A percentile compares a stretch with the other conserved stretches of the same genome.
Conservation (phyloP, 2,329 filamentous ascomycete species). For the Colletotrichum sansevieriae region DNA sequence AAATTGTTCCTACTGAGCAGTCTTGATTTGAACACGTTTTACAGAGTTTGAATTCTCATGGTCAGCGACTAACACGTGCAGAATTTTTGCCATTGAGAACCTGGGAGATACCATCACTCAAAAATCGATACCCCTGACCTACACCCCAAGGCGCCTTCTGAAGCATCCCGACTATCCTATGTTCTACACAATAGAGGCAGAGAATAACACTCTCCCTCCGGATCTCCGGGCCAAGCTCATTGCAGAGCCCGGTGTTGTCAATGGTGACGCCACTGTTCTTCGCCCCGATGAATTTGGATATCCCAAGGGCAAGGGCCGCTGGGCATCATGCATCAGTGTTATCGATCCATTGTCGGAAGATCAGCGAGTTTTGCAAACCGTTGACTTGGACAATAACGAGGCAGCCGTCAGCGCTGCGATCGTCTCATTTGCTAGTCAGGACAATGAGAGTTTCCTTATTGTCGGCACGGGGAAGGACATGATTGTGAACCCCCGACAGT, state of each 20-base stretch:
- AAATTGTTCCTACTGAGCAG: constrained; percentile 98
- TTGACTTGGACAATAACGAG: constrained; percentile 91
- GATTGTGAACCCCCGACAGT: constrained; percentile 80
- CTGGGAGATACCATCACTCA: constrained; percentile 88
- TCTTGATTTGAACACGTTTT: constrained; percentile 29
- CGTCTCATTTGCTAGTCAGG: constrained; percentile 88
- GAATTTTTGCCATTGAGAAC: constrained; percentile 93
- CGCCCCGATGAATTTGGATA: constrained; percentile 90
- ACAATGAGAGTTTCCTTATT: constrained; percentile 90
- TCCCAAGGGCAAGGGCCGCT: constrained; percentile 84
- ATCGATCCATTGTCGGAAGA: constrained; percentile 86
- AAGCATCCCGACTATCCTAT: constrained; percentile 89
- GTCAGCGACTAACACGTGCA: constrained; percentile 55
- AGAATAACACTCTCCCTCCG: constrained; percentile 89
- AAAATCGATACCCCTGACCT: constrained; percentile 86
- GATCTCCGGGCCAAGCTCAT: constrained; percentile 82
- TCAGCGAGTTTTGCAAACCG: constrained; percentile 75
- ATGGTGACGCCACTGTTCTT: constrained; percentile 78
- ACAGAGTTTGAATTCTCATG: constrained; percentile 25
- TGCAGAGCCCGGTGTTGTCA: constrained; percentile 76
- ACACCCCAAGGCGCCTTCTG: constrained; percentile 89
- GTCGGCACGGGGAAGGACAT: constrained; percentile 96
- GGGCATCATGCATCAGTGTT: constrained; percentile 95
- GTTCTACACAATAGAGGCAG: constrained; percentile 94
- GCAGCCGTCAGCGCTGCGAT: constrained; percentile 88